These are phyloP conservation scores for Suillus spraguei DNA, from an alignment of 768 basidiomycete species.

Conservation along the genomic window DNA sequence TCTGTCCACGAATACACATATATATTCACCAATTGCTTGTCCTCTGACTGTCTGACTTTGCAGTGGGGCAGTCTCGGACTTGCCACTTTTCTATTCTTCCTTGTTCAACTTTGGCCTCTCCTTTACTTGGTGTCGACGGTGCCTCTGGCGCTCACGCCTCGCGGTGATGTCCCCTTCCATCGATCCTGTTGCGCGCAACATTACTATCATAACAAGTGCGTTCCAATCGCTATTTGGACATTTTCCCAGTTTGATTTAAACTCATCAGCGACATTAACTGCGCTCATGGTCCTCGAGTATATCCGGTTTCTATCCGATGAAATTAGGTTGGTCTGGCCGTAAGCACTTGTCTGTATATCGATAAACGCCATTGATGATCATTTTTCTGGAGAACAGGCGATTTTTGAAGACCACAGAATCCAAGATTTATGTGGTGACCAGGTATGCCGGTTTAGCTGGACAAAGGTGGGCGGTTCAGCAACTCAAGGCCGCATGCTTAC, in stretches of 20 bases:
- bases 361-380: background rate
- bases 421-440: constrained; percentile 14
- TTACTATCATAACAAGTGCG: background rate
- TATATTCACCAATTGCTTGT: background rate
- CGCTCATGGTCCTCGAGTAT: constrained; percentile 22
- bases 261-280: constrained; percentile 14
- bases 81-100: background rate
- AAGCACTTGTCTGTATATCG: constrained; percentile 5
- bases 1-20: background rate
- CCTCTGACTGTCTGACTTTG: background rate
- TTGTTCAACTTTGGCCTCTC: constrained; percentile 5
- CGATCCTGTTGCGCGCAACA: background rate
- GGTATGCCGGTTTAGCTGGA: constrained; percentile 20
- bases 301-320: constrained; percentile 19
- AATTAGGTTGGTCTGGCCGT: constrained; percentile 24
- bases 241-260: background rate
- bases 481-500: background rate
- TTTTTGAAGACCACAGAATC: background rate
- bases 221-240: background rate
- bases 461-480: constrained; percentile 20
- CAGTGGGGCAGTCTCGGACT: background rate
- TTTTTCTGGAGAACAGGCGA: background rate
- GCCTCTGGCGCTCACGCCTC: too few species aligned
- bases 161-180: background rate
- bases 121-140: background rate